Evolutionary conservation across 306 rosid genomes (phyloP).

Genomic region (Medicago ruthenica): DNA sequence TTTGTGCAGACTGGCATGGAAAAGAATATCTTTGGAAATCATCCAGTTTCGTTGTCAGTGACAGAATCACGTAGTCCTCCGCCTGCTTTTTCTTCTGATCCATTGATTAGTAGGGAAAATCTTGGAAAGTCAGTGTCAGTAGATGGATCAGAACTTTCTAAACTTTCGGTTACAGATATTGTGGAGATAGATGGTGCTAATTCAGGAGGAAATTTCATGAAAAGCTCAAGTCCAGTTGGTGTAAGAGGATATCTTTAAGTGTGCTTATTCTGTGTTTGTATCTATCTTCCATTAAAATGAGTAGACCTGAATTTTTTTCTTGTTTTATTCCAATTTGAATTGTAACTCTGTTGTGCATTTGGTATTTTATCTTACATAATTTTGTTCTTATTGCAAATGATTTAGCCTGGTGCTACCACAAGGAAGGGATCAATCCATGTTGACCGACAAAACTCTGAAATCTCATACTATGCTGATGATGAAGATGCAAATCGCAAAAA

Average conservation of each 20-base stretch:
- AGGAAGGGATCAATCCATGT: conserved; percentile 74
- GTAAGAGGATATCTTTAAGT: conserved; percentile 59
- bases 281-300: conserved; percentile 17
- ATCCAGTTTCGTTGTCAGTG: conserved; percentile 72
- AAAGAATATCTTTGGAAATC: conserved; percentile 91
- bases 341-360: conserved; percentile 22
- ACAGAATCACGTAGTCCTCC: conserved; percentile 80
- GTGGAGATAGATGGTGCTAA: conserved; percentile 77
- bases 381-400: conserved; percentile 43
- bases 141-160: conserved; percentile 66
- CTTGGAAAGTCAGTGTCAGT: conserved; percentile 50
- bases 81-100: conserved; percentile 92
- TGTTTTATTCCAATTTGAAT: conserved; percentile 30
- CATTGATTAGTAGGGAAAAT: conserved; percentile 61
- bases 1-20: conserved; percentile 91
- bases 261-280: conserved; percentile 38
- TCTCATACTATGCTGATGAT: conserved; percentile 91
- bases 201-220: conserved; percentile 68
- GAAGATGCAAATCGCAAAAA: conserved; percentile 87
- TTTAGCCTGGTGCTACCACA: conserved; percentile 96
- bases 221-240: conserved; percentile 77
- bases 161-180: conserved; percentile 66
- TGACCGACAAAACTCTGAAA: conserved; percentile 89
- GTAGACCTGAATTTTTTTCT: conserved; percentile 17
- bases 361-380: conserved; percentile 34